Conservation (phyloP, 805 yeast genomes). For the Ogataea ramenticola region DNA sequence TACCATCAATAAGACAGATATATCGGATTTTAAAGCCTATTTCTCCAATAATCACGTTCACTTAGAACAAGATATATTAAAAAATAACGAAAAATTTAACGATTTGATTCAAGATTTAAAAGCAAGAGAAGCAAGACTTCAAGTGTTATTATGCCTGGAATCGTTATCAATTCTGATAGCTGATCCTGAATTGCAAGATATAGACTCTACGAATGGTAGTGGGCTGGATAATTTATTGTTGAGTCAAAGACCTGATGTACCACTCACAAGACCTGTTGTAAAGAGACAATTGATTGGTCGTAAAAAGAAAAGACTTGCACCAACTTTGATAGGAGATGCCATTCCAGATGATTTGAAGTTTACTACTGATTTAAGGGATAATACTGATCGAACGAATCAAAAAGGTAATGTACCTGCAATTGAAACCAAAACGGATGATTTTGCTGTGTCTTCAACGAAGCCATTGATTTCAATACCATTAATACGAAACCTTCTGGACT, state of each 20-base stretch:
- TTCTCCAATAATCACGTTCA: neutral
- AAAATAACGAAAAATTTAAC: neutral
- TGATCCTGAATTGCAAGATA: neutral
- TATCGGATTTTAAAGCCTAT: neutral
- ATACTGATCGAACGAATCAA: neutral
- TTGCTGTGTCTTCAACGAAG: too few species aligned
- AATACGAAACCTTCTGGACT: neutral
- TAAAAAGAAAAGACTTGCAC: conserved; percentile 22
- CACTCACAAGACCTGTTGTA: neutral
- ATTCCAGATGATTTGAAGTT: conserved; percentile 15
- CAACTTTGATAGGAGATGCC: conserved; percentile 26
- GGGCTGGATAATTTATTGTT: too few species aligned
- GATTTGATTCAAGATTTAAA: conserved; percentile 9
- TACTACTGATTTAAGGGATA: conserved; percentile 19
- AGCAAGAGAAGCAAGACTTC: conserved; percentile 22
- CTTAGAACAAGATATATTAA: neutral
- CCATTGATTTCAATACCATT: neutral
- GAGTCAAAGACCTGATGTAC: too few species aligned
- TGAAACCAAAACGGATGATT: neutral
- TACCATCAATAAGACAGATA: neutral
- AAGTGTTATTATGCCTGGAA: conserved; percentile 21
- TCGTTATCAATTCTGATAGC: conserved; percentile 12
- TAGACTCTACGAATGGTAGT: neutral
- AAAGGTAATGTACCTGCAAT: neutral
- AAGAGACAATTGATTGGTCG: conserved; percentile 18